Evolutionary conservation across 1,284 basidiomycete genomes (phyloP).

Genomic region (Leccinum fallax): DNA sequence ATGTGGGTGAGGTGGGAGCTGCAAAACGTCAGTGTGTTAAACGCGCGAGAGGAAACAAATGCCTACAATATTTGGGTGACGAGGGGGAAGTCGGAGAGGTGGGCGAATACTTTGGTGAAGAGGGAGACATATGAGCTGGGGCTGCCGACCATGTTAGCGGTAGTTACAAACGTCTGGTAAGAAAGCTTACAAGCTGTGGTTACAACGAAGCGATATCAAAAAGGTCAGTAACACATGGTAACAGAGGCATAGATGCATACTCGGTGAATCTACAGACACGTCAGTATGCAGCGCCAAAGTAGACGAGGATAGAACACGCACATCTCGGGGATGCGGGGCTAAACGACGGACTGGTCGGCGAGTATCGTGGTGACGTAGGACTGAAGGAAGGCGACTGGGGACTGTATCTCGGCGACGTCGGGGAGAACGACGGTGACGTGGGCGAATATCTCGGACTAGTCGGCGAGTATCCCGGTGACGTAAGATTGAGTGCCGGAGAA

Average conservation of each 20-base stretch:
- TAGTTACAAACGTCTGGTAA: background rate
- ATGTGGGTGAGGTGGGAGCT: slow-evolving; percentile 84
- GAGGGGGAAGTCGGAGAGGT: slow-evolving; percentile 83
- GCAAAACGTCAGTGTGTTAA: slow-evolving; percentile 20
- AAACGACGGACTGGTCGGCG: slow-evolving; percentile 84
- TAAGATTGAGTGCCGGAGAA: slow-evolving; percentile 76
- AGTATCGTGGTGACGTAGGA: slow-evolving; percentile 83
- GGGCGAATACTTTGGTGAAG: slow-evolving; percentile 85
- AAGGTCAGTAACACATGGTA: slow-evolving; percentile 20
- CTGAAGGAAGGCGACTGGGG: slow-evolving; percentile 85
- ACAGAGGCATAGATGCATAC: slow-evolving; percentile 46
- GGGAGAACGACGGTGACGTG: slow-evolving; percentile 85
- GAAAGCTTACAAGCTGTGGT: slow-evolving; percentile 57
- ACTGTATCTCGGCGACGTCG: slow-evolving; percentile 81
- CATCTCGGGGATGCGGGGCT: slow-evolving; percentile 85
- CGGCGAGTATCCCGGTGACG: slow-evolving; percentile 85
- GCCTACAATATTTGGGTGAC: slow-evolving; percentile 86
- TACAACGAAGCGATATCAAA: slow-evolving; percentile 14
- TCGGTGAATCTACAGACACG: slow-evolving; percentile 68
- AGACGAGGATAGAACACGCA: slow-evolving; percentile 43
- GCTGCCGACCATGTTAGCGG: slow-evolving; percentile 44
- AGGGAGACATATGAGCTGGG: slow-evolving; percentile 77
- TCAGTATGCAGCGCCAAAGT: slow-evolving; percentile 17
- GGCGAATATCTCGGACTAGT: slow-evolving; percentile 88
- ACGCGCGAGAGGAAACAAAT: background rate